Percentiles rank a stretch among this genome's conserved stretches.
phyloP scores from a whole-genome alignment of 2,329 filamentous ascomycete genomes.

The Alternaria metachromatica region DNA sequence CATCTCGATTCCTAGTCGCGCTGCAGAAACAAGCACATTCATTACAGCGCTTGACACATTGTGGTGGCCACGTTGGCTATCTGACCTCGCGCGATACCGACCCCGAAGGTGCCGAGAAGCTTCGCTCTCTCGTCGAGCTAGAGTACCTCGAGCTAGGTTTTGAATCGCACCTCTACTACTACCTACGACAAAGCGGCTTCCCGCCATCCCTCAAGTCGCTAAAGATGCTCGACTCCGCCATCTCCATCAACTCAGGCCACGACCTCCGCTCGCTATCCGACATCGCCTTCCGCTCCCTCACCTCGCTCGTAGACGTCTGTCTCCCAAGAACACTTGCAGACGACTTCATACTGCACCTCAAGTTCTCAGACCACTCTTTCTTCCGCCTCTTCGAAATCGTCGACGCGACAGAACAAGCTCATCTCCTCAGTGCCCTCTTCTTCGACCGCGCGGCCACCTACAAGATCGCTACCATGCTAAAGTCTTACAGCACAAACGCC shows the following conservation, averaged over 20 bases:
- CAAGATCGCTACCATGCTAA: conserved; percentile 30
- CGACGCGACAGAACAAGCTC: conserved; percentile 15
- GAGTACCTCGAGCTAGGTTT: conserved; percentile 38
- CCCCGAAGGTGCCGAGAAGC: conserved; percentile 21
- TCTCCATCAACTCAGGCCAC: conserved; percentile 26
- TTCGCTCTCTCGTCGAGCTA: conserved; percentile 34
- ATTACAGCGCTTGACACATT: conserved; percentile 36
- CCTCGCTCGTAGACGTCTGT: conserved; percentile 22
- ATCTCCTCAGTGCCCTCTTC: conserved; percentile 24
- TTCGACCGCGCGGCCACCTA: conserved; percentile 36
- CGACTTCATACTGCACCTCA: conserved; percentile 28
- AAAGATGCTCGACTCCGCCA: conserved; percentile 34
- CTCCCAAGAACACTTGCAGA: conserved; percentile 16
- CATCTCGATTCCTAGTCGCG: conserved; percentile 34
- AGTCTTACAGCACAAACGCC: conserved; percentile 21
- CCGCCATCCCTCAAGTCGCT: conserved; percentile 34
- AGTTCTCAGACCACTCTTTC: conserved; percentile 27
- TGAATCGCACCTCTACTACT: conserved; percentile 35
- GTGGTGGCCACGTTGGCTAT: conserved; percentile 27
- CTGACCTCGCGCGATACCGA: conserved; percentile 18
- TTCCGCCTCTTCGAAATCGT: conserved; percentile 16
- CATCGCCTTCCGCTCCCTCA: conserved; percentile 22
- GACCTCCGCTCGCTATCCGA: conserved; percentile 22
- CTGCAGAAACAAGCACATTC: conserved; percentile 42
- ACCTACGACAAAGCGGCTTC: conserved; percentile 32